Evolutionary conservation across 257 asterid genomes (phyloP), one percentile per base, ranked within the genome.

Genomic region (Cruciata laevipes): DNA sequence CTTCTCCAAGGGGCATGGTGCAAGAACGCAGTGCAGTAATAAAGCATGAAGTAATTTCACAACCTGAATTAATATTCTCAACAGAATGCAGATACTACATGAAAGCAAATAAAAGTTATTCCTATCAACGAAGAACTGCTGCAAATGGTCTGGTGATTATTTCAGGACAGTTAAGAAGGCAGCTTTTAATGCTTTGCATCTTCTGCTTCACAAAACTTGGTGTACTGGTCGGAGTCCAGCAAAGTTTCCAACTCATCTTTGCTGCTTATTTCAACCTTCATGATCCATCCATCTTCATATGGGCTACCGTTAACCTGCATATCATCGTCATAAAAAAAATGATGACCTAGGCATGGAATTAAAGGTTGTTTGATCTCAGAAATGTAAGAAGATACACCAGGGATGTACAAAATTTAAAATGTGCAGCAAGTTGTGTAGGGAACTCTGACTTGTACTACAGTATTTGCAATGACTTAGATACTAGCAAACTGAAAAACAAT

Each of bases 261-360:
- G 17, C 72, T 76, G 70, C 78, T 79, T 72, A 93, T 21, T 77
- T 88, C 95, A 24, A 93, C 99, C 84, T 90, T 93, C 74, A 93
- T 88, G 72, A 93, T 85, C 99, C 99, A 93, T 74, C 99, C 99
- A 18, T 87, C 85, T 55, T 85, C 80, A n/a, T 87, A 93, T 0
- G 97, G 96, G 81, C 95, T 89, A 11, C 80, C 84, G 21, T 91
- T 91, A 25, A 91, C 82, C 97, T 90, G 75, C 67, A 61, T 38
- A 30, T 7, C 33, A 31, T 44, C 2, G 21, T 1, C 40, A 31
- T 32, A 20, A 2, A 55, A 47, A 53, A 52, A 17, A 27, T 42
- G 40, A 16, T 3, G 49, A 40, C 49, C 16, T 40, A 40, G 6
- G 51, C 18, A 3, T 42, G 12, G 51, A 17, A 1, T 42, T 17